Percentiles rank a stretch among this genome's conserved stretches.
phyloP scores from a whole-genome alignment of 495 filamentous ascomycete genomes.

The Hyphodiscus hymeniophilus region DNA sequence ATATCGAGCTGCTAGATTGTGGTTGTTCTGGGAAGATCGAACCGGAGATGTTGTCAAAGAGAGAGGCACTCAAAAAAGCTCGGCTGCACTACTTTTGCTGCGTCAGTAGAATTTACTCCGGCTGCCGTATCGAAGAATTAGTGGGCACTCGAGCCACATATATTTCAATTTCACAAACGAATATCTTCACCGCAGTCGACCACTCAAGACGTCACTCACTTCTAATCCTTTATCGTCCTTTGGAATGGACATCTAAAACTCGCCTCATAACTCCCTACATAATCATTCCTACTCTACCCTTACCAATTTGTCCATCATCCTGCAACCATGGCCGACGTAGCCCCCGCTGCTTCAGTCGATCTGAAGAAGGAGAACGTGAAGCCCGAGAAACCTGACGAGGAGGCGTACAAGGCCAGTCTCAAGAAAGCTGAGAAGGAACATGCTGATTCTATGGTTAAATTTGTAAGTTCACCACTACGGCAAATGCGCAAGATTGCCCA shows the following conservation, averaged over 20 bases:
- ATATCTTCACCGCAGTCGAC: not conserved
- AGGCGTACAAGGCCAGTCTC: conserved; percentile 60
- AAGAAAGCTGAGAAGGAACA: conserved; percentile 78
- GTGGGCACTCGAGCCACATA: not conserved
- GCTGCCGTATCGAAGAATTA: conserved; percentile 4
- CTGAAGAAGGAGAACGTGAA: conserved; percentile 34
- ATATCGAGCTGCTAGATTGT: not conserved
- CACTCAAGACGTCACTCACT: not conserved
- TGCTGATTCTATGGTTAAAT: conserved; percentile 57
- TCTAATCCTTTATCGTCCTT: not conserved
- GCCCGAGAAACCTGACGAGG: conserved; percentile 66
- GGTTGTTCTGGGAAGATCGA: not conserved
- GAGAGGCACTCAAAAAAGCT: not conserved
- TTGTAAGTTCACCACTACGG: conserved; percentile 50
- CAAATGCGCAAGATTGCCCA: not conserved
- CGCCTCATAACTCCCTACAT: not conserved
- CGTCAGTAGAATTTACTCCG: not conserved
- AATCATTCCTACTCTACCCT: not conserved
- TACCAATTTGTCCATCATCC: not conserved
- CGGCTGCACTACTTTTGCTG: not conserved
- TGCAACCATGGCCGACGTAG: conserved; percentile 22
- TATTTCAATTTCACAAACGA: not conserved
- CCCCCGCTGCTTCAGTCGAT: conserved; percentile 14
- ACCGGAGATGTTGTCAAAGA: not conserved
- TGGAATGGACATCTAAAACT: conserved; percentile 2